Evolutionary conservation across 2,329 filamentous ascomycete genomes (phyloP).

Genomic region (Coniochaeta sp.): DNA sequence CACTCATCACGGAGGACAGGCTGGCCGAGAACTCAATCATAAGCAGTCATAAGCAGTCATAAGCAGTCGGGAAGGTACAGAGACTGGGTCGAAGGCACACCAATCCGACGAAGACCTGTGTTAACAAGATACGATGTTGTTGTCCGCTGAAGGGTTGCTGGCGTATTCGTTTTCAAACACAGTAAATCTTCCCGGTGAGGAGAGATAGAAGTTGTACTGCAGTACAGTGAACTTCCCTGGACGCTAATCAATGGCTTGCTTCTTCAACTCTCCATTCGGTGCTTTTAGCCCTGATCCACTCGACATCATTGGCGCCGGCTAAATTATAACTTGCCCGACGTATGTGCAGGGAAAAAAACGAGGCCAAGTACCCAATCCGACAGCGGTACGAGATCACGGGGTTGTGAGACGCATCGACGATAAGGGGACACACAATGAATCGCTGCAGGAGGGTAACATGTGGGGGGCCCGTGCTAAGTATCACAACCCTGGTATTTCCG

Average conservation of each 20-base stretch:
- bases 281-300: not conserved
- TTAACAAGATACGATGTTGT: not conserved
- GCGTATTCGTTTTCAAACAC: not conserved
- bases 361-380: not conserved
- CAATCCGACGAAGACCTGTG: not conserved
- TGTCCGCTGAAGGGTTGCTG: too few species aligned
- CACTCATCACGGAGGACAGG: not conserved
- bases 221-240: not conserved
- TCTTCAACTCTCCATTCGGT: not conserved
- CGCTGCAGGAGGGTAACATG: not conserved
- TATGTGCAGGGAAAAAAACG: not conserved
- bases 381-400: not conserved
- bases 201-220: too few species aligned
- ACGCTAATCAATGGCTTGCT: not conserved
- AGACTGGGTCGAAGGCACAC: not conserved
- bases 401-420: not conserved
- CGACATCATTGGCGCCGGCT: not conserved
- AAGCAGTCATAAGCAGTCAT: too few species aligned
- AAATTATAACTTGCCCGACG: not conserved
- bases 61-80: not conserved
- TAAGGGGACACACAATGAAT: not conserved
- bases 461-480: not conserved
- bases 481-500: not conserved
- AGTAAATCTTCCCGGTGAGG: too few species aligned
- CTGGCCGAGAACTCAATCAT: not conserved